Base-by-base conservation (phyloP, 176 grass and related monocot species). In the Oryza glumipatula region DNA sequence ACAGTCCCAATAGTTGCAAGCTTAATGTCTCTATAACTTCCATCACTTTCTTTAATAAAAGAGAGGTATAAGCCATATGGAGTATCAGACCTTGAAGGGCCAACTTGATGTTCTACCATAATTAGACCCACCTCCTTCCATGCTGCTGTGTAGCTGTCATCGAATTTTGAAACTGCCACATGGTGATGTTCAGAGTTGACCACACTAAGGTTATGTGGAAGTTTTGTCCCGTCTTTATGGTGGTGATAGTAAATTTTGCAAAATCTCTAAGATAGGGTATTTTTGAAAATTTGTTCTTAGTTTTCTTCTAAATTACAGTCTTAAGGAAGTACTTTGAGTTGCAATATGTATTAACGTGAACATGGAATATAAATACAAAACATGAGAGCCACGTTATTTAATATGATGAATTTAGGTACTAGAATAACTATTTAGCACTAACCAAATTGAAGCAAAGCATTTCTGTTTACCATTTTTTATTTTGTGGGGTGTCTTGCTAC, bases 381-480 rank as follows among this genome's bases (percentile, higher is more conserved):
- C 14, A 58, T 16, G 44, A 77, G 15, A 69, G 7, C 28, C 10
- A 41, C 11, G 52, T 72, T 81, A 23, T 60, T 82, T 43, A 72
- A 76, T 70, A 35, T 24, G 24, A 32, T 87, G 72, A 26, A 32
- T 67, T 64, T 79, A 19, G 69, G 19, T 17, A 11, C 17, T 26
- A 26, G 38, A 33, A 69, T 4, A 80, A 80, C 26, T 38, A 69
- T 89, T 67, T 80, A 13, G 67, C 58, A 16, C 1, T 61, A 74
- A 84, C 11, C 36, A 56, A 58, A 66, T 16, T 67, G 38, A 85
- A 72, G 35, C 72, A 41, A 78, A 79, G 19, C 15, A 4, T 68
- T 66, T 80, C 14, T 45, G 8, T 80, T 28, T 47, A 28, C 44
- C 68, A 15, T 46, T 70, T 12, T 79, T 83, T 67, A 11, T 68